phyloP scores from a whole-genome alignment of 352 stramenopile genomes.

The Salisapilia sapeloensis region DNA sequence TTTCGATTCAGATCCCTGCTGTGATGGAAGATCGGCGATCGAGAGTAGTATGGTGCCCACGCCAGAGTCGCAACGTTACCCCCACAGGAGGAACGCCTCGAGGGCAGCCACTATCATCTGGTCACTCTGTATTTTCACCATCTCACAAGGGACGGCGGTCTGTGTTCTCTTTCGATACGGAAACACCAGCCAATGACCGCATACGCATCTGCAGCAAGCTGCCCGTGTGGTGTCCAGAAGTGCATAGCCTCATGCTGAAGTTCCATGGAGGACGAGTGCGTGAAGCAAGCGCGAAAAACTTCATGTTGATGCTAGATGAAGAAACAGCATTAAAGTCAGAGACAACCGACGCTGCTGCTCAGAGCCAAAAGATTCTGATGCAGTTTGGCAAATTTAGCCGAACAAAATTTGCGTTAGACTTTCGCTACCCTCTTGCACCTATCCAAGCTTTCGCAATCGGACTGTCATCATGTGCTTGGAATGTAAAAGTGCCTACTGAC shows the following conservation, averaged over 20 bases:
- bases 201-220: constrained; percentile 74
- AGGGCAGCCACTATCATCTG: constrained; percentile 22
- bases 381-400: constrained; percentile 83
- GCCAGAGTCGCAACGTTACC: constrained; percentile 43
- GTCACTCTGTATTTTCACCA: constrained; percentile 59
- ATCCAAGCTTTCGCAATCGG: constrained; percentile 79
- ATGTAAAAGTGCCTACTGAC: constrained; percentile 21
- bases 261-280: constrained; percentile 76
- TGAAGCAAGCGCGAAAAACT: constrained; percentile 82
- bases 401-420: constrained; percentile 78
- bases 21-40: constrained; percentile 70
- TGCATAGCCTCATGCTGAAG: constrained; percentile 81
- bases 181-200: constrained; percentile 47
- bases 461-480: constrained; percentile 72
- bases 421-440: constrained; percentile 65
- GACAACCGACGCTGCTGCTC: too few relatives aligned
- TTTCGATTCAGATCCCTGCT: constrained; percentile 56
- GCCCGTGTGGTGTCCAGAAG: constrained; percentile 72
- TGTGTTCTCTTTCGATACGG: constrained; percentile 57
- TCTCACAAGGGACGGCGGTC: constrained; percentile 48
- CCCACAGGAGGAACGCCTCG: constrained; percentile 42
- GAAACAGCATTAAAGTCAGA: constrained; percentile 12
- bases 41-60: constrained; percentile 70
- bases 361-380: too few relatives aligned
- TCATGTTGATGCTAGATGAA: constrained; percentile 75